Evolutionary conservation across 108 stramenopile genomes (phyloP), one percentile per base, ranked within the genome.

Genomic region (Cyclotella sp.): DNA sequence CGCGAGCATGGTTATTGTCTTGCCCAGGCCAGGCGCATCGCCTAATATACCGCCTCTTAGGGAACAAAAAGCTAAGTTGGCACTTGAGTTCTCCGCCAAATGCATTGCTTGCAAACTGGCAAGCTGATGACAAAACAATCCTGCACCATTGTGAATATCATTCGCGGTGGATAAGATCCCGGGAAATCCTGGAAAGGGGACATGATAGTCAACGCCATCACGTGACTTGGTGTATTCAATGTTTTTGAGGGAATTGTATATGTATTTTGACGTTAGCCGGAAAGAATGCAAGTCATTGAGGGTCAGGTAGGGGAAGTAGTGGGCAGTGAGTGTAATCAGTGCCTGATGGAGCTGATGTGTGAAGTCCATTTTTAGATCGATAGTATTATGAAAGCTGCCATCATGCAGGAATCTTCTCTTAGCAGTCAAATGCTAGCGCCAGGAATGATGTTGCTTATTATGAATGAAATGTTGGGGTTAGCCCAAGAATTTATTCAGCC

Each of bases 1-100:
- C 4, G 93, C 87, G 21, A 95, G 67, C 53, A 86, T 86, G 18
- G 92, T 91, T 51, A 93, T 90, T 10, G 94, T 95, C 75, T 95
- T 95, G 15, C 94, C 92, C 30, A 95, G 72, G 7, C 94, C 94
- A 10, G 94, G 94, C 44, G 91, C 93, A 76, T 95, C 94, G 27
- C 87, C 91, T 30, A 95, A 75, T 39, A 95, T 78, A 0, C 94
- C 94, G 8, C 94, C 94, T 12, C 93, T 41, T 9, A 95, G 64
- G 3, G 84, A 73, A 15, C 86, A 86, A 61, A 84, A 89, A 21
- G 43, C 10, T 3, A 34, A 57, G 16, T 45, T 74, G 22, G 52
- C 19, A 51, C 34, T 55, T 24, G 22, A 9, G 24, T 85, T 83
- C 58, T 89, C 88, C 7, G 82, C 73, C 19, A 68, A 42, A 45